Percentiles rank a stretch among this genome's conserved stretches.
Conservation (phyloP, 345 rosid species). For the Draba incana region DNA sequence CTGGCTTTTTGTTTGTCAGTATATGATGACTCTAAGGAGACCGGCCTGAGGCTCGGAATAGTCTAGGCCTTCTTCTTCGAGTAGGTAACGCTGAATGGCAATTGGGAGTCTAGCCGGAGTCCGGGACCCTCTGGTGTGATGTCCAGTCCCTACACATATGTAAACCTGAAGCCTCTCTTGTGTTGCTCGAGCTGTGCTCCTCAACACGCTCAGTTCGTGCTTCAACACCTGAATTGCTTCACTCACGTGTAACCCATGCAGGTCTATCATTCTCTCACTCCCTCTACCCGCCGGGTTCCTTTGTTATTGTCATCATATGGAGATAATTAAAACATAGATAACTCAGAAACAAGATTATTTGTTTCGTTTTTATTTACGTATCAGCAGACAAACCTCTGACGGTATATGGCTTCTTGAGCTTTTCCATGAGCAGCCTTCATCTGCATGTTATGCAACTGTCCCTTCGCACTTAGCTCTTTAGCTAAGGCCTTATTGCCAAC, state of each 20-base stretch:
- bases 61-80: constrained; percentile 91
- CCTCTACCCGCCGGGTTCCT: constrained; percentile 90
- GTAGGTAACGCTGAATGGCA: constrained; percentile 86
- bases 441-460: constrained; percentile 85
- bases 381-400: constrained; percentile 69
- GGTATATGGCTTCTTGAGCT: constrained; percentile 94
- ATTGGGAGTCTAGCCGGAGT: constrained; percentile 92
- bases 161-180: constrained; percentile 88
- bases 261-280: constrained; percentile 90
- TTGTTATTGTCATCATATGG: constrained; percentile 32
- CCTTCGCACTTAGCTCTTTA: constrained; percentile 90
- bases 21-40: constrained; percentile 84
- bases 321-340: constrained; percentile 28
- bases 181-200: constrained; percentile 70
- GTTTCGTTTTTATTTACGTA: neutral
- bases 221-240: constrained; percentile 89
- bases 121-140: constrained; percentile 89
- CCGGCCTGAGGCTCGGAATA: constrained; percentile 93
- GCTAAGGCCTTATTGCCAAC: constrained; percentile 93
- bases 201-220: constrained; percentile 73
- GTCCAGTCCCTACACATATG: constrained; percentile 95
- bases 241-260: constrained; percentile 90
- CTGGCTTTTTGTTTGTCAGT: constrained; percentile 48
- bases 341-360: neutral
- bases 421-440: constrained; percentile 98